Conservation (phyloP, 1,284 basidiomycete genomes). For the Lignosus rhinocerotis region DNA sequence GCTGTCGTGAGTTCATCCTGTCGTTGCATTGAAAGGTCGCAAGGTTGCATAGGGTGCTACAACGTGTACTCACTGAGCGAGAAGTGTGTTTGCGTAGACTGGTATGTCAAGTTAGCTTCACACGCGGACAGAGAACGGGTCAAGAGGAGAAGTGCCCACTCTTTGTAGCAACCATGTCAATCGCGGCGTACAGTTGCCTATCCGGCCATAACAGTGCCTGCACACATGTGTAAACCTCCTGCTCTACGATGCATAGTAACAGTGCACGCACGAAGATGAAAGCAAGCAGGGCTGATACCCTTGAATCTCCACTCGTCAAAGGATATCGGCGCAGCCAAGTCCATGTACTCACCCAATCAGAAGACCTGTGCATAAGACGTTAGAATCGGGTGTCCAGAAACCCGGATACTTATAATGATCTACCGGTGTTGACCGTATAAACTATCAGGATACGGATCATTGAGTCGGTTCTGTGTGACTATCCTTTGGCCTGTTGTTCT, state of each 20-base stretch:
- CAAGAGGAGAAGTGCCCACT: not conserved
- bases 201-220: slow-evolving; percentile 5
- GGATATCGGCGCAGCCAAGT: not conserved
- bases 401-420: not conserved
- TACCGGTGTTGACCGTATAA: slow-evolving; percentile 11
- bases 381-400: not conserved
- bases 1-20: not conserved
- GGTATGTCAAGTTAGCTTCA: not conserved
- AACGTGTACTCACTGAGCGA: not conserved
- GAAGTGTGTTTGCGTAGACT: slow-evolving; percentile 3
- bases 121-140: not conserved
- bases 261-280: slow-evolving; percentile 9
- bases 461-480: slow-evolving; percentile 3
- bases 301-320: not conserved
- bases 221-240: too few relatives aligned
- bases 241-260: not conserved
- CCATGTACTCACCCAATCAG: slow-evolving; percentile 1
- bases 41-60: not conserved
- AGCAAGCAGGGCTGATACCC: slow-evolving; percentile 6
- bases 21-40: not conserved
- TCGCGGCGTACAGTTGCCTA: not conserved
- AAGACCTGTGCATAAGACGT: not conserved
- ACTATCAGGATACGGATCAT: not conserved
- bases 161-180: slow-evolving; percentile 12
- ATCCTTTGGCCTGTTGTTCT: not conserved